A percentile compares a stretch with the other conserved stretches of the same genome.
Conservation (phyloP, 1,284 basidiomycete species). For the Ganoderma resinaceum region DNA sequence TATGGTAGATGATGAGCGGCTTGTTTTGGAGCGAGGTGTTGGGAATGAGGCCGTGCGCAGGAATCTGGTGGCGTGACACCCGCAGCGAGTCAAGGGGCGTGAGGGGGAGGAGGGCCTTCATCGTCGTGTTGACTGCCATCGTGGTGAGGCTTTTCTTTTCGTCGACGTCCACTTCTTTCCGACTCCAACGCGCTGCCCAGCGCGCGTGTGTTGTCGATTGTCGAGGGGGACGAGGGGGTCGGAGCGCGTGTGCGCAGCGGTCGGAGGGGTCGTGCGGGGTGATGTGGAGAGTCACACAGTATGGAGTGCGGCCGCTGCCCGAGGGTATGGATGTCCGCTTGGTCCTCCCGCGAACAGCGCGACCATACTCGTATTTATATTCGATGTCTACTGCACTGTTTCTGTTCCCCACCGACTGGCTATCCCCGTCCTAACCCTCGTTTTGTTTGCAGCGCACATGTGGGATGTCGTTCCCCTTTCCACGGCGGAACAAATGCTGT, state of each 20-base stretch:
- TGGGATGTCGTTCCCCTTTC: neutral
- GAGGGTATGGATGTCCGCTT: neutral
- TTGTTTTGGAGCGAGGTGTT: slow-evolving; percentile 38
- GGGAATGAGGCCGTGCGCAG: slow-evolving; percentile 35
- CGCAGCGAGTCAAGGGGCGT: slow-evolving; percentile 33
- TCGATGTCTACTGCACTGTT: neutral
- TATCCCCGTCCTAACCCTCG: neutral
- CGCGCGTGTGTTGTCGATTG: neutral
- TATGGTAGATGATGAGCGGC: slow-evolving; percentile 40
- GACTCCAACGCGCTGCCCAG: neutral
- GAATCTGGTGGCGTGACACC: slow-evolving; percentile 36
- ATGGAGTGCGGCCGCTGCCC: neutral
- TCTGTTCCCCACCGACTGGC: neutral
- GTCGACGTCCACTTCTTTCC: neutral
- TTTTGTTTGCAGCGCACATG: slow-evolving; percentile 5
- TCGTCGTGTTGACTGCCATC: slow-evolving; percentile 3
- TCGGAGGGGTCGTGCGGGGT: neutral
- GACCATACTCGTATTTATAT: slow-evolving; percentile 1
- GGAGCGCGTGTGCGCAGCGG: neutral
- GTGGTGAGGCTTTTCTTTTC: neutral
- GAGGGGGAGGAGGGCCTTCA: slow-evolving; percentile 28
- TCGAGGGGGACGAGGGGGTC: neutral
- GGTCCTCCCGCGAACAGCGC: neutral
- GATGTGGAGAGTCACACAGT: neutral
- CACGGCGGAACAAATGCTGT: slow-evolving; percentile 16